Percentiles rank a stretch among this genome's conserved stretches.
phyloP scores from a whole-genome alignment of 371 early-diverging fungal species.

The Polyrhizophydium stewartii region DNA sequence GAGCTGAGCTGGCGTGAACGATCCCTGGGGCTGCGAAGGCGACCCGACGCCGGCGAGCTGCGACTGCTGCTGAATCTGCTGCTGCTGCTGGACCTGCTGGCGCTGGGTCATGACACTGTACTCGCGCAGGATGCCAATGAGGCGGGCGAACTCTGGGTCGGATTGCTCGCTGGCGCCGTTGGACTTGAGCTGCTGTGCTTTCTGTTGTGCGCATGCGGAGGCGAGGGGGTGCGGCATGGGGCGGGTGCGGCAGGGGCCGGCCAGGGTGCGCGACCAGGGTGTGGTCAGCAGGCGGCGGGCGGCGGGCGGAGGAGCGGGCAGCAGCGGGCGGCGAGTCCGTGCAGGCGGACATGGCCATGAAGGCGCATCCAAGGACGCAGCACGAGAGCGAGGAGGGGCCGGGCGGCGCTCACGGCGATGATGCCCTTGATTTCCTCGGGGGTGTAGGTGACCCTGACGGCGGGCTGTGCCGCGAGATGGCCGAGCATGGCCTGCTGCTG shows the following conservation, averaged over 20 bases:
- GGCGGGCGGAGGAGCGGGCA: too few relatives aligned
- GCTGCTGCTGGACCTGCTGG: constrained; percentile 2
- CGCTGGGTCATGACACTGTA: neutral
- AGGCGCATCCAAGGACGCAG: too few relatives aligned
- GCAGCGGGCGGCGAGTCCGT: too few relatives aligned
- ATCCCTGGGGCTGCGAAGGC: neutral
- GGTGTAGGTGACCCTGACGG: neutral
- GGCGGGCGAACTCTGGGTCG: constrained; percentile 27
- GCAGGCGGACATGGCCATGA: too few relatives aligned
- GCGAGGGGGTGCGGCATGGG: too few relatives aligned
- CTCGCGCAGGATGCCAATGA: constrained; percentile 19
- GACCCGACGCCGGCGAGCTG: neutral
- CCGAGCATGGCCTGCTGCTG: too few relatives aligned
- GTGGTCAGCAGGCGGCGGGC: too few relatives aligned
- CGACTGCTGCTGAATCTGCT: neutral
- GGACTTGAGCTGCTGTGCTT: constrained; percentile 12
- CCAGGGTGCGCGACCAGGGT: too few relatives aligned
- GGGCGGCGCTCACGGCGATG: neutral
- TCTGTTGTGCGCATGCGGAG: constrained; percentile 2
- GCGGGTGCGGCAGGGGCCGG: too few relatives aligned
- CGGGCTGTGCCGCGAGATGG: neutral
- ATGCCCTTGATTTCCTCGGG: neutral
- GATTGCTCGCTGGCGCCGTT: constrained; percentile 23
- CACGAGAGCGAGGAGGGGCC: too few relatives aligned
- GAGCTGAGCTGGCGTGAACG: constrained; percentile 50